Base-by-base conservation (phyloP, 371 early-diverging fungal genomes). In the Mortierella sp. region DNA sequence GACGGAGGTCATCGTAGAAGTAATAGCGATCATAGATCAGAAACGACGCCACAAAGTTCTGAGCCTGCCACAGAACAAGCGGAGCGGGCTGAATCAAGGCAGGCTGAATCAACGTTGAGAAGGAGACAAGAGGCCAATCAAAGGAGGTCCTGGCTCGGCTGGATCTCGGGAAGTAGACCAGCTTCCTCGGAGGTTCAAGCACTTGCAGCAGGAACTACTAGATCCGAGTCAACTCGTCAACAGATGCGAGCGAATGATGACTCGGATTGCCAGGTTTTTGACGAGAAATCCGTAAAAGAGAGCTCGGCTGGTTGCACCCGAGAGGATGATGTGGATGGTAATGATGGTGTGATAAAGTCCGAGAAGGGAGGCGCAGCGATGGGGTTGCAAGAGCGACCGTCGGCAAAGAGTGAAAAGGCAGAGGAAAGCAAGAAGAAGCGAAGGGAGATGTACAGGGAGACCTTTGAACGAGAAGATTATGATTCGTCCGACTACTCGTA, bases 401-500 rank as follows among this genome's bases (percentile, higher is more conserved):
- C 32, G 18, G 32, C 16, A 49, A 28, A 9, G 47, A 18, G 14
- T 12, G 65, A 24, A 49, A n/a, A 59, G 12, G 24, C n/a, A 1
- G 54, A 37, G 37, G 66, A 55, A 28, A 63, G 58, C 18, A 18
- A 1, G 5, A 49, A 40, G 5, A 11, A 10, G 24, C 54, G 51
- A 59, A 57, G 68, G 62, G 55, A 52, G 16, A n/a, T 65, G 6
- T 64, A 68, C 20, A 14, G 22, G 40, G 72, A 74, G 43, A 68
- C 62, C 1, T 57, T 66, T 43, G 57, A 68, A 5, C 66, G 81
- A 5, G 81, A 81, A 62, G 70, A 81, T 18, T 81, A 81, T 61
- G 76, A 81, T 49, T 72, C 81, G 1, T 75, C 75, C 26, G 73
- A 72, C 18, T 81, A 69, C 35, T 68, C 59, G 9, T 81, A 68